phyloP scores from a whole-genome alignment of 192 early-diverging fungal species.

The Coemansia sp. region DNA sequence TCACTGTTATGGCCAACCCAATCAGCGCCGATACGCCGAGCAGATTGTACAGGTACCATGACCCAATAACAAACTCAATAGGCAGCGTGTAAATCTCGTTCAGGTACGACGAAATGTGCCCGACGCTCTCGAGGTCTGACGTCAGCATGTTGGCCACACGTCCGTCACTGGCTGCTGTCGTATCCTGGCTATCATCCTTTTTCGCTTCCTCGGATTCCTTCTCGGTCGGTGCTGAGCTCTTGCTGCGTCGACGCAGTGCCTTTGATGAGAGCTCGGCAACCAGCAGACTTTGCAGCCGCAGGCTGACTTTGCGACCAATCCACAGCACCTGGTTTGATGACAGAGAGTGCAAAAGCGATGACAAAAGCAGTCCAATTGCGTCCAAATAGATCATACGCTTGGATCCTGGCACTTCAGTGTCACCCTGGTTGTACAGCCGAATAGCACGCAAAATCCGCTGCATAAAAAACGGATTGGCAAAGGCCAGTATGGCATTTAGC shows the following conservation, averaged over 20 bases:
- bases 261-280: constrained; percentile 70
- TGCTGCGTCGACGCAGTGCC: constrained; percentile 61
- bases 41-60: constrained; percentile 69
- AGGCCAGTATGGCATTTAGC: constrained; percentile 43
- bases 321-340: constrained; percentile 63
- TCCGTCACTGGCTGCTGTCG: constrained; percentile 55
- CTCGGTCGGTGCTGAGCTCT: constrained; percentile 34
- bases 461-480: constrained; percentile 60
- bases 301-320: constrained; percentile 65
- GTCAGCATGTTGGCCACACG: constrained; percentile 72
- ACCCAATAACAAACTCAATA: constrained; percentile 64
- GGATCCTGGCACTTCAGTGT: not conserved
- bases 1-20: constrained; percentile 66
- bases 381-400: constrained; percentile 47
- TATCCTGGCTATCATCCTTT: constrained; percentile 35
- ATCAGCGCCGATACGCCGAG: constrained; percentile 82
- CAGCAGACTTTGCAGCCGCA: constrained; percentile 62
- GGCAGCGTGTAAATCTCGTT: constrained; percentile 67
- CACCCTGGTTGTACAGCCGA: constrained; percentile 40
- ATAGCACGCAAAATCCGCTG: constrained; percentile 61
- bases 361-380: constrained; percentile 61
- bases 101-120: constrained; percentile 59
- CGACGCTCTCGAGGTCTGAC: constrained; percentile 67
- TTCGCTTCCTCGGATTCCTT: constrained; percentile 13
- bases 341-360: constrained; percentile 54